phyloP scores from a whole-genome alignment of 2,329 filamentous ascomycete species.

The Rhynchosporium graminicola region DNA sequence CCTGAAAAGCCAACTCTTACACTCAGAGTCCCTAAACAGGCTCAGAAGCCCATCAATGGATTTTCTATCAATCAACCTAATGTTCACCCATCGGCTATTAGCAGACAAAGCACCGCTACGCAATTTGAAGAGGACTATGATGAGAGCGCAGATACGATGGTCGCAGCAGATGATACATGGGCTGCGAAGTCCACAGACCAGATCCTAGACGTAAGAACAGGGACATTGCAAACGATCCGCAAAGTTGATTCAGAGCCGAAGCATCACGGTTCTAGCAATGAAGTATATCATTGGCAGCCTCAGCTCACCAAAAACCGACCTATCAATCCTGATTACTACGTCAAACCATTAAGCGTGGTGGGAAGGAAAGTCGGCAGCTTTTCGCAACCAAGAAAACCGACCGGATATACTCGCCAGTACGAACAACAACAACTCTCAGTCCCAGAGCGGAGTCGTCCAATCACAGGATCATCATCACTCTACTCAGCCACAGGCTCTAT shows the following conservation, averaged over 20 bases:
- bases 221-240: conserved; percentile 25
- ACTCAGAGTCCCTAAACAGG: conserved; percentile 32
- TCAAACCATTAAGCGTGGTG: conserved; percentile 23
- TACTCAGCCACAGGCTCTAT: conserved; percentile 25
- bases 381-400: conserved; percentile 31
- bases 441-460: conserved; percentile 17
- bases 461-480: conserved; percentile 24
- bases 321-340: conserved; percentile 21
- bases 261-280: conserved; percentile 3
- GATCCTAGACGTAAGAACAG: conserved; percentile 20
- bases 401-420: conserved; percentile 23
- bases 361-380: conserved; percentile 29
- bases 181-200: conserved; percentile 20
- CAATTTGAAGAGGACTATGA: conserved; percentile 39
- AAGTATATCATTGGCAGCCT: conserved; percentile 22
- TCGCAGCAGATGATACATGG: conserved; percentile 22
- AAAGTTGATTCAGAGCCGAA: conserved; percentile 20
- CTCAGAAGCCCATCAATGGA: conserved; percentile 14
- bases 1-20: conserved; percentile 38
- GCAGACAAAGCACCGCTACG: conserved; percentile 37
- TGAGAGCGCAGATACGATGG: conserved; percentile 25
- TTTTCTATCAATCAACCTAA: conserved; percentile 23
- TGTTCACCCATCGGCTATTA: conserved; percentile 19
- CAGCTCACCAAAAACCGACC: conserved; percentile 12
- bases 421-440: conserved; percentile 23